Evolutionary conservation across 2,329 filamentous ascomycete genomes (phyloP), one percentile per base, ranked within the genome.

Genomic region (Epichloe glyceriae): DNA sequence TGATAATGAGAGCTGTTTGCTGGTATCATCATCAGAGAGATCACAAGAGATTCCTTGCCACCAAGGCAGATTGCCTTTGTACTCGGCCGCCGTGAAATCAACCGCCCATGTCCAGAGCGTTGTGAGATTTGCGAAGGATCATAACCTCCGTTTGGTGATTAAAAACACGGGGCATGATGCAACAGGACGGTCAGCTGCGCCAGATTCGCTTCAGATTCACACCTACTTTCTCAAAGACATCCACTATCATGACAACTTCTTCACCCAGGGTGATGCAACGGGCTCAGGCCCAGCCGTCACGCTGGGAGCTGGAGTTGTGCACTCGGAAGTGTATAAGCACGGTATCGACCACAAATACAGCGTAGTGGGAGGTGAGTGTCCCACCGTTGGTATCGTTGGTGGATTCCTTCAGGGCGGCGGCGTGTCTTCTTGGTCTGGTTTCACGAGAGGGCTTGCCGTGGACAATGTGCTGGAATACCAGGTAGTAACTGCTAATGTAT

Each of bases 131-230:
- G 35, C 46, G 35, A 40, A 8, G 2, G 8, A 8, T 40, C 46
- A 47, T 19, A 8, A 33, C 17, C 46, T 47, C 20, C 48, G 39
- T 15, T 20, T 50, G 17, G 40, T 50, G 5, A 14, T 50, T 30
- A 44, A 39, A 19, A 50, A 45, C 33, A 45, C 39, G 11, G 48
- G 48, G 14, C 48, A 50, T 35, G 48, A 50, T 14, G 22, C 19
- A 11, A 40, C 40, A 1, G 48, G 48, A 37, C 48, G 48, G 14
- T 50, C 48, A 12, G 30, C 19, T 19, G 30, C 48, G 4, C 48
- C 48, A n/a, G 2, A 39, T 39, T 50, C 48, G 11, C 38, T 50
- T 40, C 48, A 50, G 30, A 50, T 50, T 38, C 40, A 45, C 14
- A 50, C 48, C 15, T n/a, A 34, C 35, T 38, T n/a, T 33, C 48